A percentile compares a stretch with the other conserved stretches of the same genome.
Evolutionary conservation across 1,139 yeast genomes (phyloP).

Genomic region (Petasospora fabianii): DNA sequence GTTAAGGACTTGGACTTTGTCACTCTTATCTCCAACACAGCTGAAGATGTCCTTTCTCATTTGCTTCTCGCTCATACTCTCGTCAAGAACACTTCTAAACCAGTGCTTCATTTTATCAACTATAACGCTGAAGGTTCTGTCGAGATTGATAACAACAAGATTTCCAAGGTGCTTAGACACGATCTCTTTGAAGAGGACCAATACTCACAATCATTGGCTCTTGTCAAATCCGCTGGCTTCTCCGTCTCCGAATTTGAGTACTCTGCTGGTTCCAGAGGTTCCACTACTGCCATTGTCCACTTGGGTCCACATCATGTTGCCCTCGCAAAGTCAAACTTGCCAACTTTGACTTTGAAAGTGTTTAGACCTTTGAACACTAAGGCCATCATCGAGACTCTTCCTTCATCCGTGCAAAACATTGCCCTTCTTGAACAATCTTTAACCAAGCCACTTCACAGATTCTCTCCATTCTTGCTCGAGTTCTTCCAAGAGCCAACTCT

Average conservation of each 20-base stretch:
- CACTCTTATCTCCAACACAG: slow-evolving; percentile 59
- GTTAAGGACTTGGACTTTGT: slow-evolving; percentile 67
- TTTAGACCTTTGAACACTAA: slow-evolving; percentile 54
- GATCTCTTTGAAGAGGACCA: slow-evolving; percentile 13
- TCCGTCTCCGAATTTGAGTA: slow-evolving; percentile 27
- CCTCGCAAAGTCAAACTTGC: slow-evolving; percentile 7
- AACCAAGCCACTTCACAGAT: slow-evolving; percentile 43
- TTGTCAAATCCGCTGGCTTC: slow-evolving; percentile 13
- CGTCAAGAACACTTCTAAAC: slow-evolving; percentile 42
- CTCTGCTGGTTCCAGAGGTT: slow-evolving; percentile 35
- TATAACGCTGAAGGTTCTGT: slow-evolving; percentile 11
- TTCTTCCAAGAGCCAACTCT: slow-evolving; percentile 57
- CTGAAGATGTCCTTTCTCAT: slow-evolving; percentile 49
- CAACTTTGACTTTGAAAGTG: slow-evolving; percentile 10
- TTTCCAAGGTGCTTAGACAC: slow-evolving; percentile 4
- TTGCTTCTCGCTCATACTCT: slow-evolving; percentile 56
- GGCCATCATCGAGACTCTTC: slow-evolving; percentile 53
- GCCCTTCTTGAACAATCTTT: slow-evolving; percentile 61
- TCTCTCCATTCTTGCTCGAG: slow-evolving; percentile 73
- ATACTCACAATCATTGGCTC: slow-evolving; percentile 14
- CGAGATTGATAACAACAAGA: slow-evolving; percentile 5
- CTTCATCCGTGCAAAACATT: slow-evolving; percentile 52
- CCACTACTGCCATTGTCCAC: slow-evolving; percentile 37
- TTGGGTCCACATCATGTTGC: slow-evolving; percentile 10
- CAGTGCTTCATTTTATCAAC: slow-evolving; percentile 68